Conservation (phyloP, 2,329 filamentous ascomycete species). For the Fusarium succisae region DNA sequence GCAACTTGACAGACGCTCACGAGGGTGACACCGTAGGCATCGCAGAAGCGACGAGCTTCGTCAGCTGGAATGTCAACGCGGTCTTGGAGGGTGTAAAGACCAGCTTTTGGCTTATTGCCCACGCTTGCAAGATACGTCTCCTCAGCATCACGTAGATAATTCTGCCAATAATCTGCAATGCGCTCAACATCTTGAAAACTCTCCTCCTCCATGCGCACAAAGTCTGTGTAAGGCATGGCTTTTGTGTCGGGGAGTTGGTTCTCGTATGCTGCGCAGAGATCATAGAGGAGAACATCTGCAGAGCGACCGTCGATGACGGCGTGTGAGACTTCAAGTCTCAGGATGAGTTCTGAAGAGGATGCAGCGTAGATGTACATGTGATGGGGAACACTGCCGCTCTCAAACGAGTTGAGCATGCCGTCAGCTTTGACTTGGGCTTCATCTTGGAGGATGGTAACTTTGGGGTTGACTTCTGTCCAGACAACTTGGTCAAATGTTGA, state of each 20-base stretch:
- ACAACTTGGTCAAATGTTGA: conserved; percentile 2
- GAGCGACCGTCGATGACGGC: conserved; percentile 8
- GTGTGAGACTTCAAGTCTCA: not conserved
- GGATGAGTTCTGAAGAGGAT: not conserved
- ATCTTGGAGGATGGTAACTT: not conserved
- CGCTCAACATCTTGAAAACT: not conserved
- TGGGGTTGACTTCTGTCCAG: not conserved
- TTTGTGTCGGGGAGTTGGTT: not conserved
- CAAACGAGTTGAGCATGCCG: not conserved
- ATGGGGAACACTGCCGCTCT: not conserved
- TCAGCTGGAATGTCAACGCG: not conserved
- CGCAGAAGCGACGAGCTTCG: not conserved
- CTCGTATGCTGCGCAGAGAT: not conserved
- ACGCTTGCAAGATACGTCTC: not conserved
- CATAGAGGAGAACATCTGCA: conserved; percentile 9
- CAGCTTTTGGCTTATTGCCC: not conserved
- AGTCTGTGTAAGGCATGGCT: not conserved
- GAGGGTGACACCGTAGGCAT: not conserved
- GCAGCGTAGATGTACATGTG: not conserved
- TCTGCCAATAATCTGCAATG: not conserved
- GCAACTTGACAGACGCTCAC: not conserved
- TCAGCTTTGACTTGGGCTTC: not conserved
- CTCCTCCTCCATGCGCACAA: not conserved
- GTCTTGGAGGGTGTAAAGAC: not conserved
- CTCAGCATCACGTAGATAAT: not conserved